phyloP scores from a whole-genome alignment of 75 land plant species.

The Azolla pinnata region DNA sequence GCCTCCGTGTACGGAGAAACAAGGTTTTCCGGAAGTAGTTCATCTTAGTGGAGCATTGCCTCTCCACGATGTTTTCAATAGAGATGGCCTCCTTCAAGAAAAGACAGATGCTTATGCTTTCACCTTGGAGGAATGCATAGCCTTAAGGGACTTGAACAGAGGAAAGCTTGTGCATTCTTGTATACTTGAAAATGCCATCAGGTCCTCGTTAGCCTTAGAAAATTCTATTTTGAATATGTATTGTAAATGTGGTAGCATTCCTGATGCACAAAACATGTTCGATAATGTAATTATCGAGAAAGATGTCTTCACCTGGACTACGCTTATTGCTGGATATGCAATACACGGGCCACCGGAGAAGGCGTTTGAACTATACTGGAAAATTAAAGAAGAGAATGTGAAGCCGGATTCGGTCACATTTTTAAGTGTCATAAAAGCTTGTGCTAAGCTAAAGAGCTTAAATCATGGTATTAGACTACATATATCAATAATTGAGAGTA shows the following conservation, averaged over 20 bases:
- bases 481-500: slow-evolving; percentile 38
- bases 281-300: slow-evolving; percentile 26
- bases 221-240: slow-evolving; percentile 55
- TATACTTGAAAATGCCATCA: slow-evolving; percentile 25
- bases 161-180: slow-evolving; percentile 38
- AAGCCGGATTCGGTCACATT: slow-evolving; percentile 38
- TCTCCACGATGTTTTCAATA: too few relatives aligned
- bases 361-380: slow-evolving; percentile 22
- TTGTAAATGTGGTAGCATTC: slow-evolving; percentile 29
- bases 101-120: slow-evolving; percentile 28
- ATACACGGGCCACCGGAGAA: slow-evolving; percentile 24
- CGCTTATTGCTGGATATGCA: slow-evolving; percentile 46
- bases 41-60: too few relatives aligned
- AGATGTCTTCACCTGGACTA: slow-evolving; percentile 36
- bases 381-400: slow-evolving; percentile 16
- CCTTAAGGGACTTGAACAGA: slow-evolving; percentile 15
- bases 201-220: slow-evolving; percentile 21
- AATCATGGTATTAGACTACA: slow-evolving; percentile 57
- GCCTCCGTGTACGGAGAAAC: too few relatives aligned
- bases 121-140: slow-evolving; percentile 41
- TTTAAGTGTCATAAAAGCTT: slow-evolving; percentile 44
- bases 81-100: too few relatives aligned
- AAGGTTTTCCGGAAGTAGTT: too few relatives aligned
- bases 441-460: slow-evolving; percentile 39
- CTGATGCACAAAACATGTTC: slow-evolving; percentile 26